Percentiles rank a stretch among this genome's conserved stretches.
Evolutionary conservation across 345 rosid genomes (phyloP).

Genomic region (Sisymbrium irio): DNA sequence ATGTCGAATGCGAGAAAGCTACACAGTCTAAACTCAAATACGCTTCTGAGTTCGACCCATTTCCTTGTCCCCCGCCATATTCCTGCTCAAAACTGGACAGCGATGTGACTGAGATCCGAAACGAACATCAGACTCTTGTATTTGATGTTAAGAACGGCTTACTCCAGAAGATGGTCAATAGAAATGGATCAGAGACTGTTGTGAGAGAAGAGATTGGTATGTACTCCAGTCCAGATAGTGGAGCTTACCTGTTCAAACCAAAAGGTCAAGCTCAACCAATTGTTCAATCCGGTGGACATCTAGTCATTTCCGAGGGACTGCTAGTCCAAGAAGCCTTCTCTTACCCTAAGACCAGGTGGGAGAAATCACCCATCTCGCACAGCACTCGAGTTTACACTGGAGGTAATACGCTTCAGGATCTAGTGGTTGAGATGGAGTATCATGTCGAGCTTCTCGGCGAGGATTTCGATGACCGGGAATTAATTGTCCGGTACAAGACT

Average conservation of each 20-base stretch:
- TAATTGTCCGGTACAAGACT: conserved; percentile 83
- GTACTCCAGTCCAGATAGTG: conserved; percentile 75
- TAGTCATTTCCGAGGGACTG: conserved; percentile 69
- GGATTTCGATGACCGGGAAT: conserved; percentile 71
- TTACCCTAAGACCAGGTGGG: conserved; percentile 75
- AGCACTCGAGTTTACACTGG: conserved; percentile 73
- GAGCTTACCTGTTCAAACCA: conserved; percentile 92
- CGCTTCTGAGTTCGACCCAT: conserved; percentile 43
- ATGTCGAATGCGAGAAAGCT: conserved; percentile 79
- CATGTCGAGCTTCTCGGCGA: conserved; percentile 82
- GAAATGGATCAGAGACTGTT: conserved; percentile 44
- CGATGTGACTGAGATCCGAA: conserved; percentile 54
- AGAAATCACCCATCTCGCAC: conserved; percentile 66
- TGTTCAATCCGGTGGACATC: conserved; percentile 53
- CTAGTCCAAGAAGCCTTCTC: conserved; percentile 84
- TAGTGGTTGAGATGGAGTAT: conserved; percentile 79
- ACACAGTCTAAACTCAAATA: conserved; percentile 59
- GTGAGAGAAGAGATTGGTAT: conserved; percentile 77
- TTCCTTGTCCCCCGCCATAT: conserved; percentile 76
- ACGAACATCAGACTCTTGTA: conserved; percentile 67
- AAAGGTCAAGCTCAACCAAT: conserved; percentile 71
- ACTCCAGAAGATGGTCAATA: conserved; percentile 55
- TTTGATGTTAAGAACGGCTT: conserved; percentile 65
- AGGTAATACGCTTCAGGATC: conserved; percentile 54
- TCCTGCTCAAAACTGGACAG: conserved; percentile 65